Base-by-base conservation (phyloP, 2,329 filamentous ascomycete species). In the Pestalotiopsis sp. region DNA sequence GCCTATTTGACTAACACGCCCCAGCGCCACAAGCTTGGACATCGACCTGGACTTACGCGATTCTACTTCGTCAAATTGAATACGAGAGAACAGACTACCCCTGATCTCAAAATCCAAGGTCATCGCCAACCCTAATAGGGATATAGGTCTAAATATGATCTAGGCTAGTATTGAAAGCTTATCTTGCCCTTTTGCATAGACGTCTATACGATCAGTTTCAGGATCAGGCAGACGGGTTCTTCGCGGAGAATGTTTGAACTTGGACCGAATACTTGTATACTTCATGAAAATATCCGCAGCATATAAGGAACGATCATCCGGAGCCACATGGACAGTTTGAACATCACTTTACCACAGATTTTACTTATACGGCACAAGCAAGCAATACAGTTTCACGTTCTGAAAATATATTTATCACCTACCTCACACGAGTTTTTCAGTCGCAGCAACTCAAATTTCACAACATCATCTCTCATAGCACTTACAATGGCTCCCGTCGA, bases 401-500 rank as follows among this genome's bases (percentile, higher is more conserved):
- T 9, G 6, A 36, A 9, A 2, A 36, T 36, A 36, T 36, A 36
- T 58, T 12, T 58, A 58, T 23, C 20, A 23, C 27, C 4, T 13
- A 31, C 9, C 3, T 5, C 20, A 11, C 56, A 36, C 7, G 7
- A 36, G 31, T 9, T 9, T 36, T 36, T 36, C 31, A 9, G 31
- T 36, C 31, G 31, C 31, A 36, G 31, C 31, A 23, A 58, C 56
- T 58, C 20, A n/a, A 25, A 1, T 27, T 25, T 23, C 56, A 58
- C 20, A 25, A 61, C 1, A 6, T 9, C 1, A 61, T 1, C 20
- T 52, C 62, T 41, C 27, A 14, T n/a, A 7, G 17, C 27, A 20
- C 49, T 31, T 61, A 68, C n/a, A 12, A 77, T 77, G 75, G 38
- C 61, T 25, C 59, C 73, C 2, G 39, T 66, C 68, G 69, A 72